Evolutionary conservation across 352 stramenopile genomes (phyloP).

Genomic region (Blastocystis sp.): DNA sequence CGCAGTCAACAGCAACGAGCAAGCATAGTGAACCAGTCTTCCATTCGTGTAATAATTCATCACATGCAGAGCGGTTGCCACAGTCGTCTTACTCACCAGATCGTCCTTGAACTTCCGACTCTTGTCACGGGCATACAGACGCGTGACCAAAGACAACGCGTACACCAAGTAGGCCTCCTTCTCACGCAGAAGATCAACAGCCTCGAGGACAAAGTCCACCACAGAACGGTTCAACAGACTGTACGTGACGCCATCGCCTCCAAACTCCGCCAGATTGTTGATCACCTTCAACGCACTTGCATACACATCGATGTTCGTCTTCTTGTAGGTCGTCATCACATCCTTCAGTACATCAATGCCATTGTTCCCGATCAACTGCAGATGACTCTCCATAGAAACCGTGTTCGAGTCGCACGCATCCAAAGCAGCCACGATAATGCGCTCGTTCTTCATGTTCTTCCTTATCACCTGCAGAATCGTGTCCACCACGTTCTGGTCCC

Average conservation of each 20-base stretch:
- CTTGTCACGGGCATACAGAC: not conserved
- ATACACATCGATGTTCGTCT: not conserved
- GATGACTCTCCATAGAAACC: not conserved
- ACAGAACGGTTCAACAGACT: not conserved
- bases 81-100: not conserved
- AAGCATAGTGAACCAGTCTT: not conserved
- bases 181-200: not conserved
- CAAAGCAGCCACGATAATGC: not conserved
- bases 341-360: not conserved
- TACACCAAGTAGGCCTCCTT: constrained; percentile 42
- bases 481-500: constrained; percentile 23
- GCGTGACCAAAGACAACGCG: not conserved
- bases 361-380: constrained; percentile 14
- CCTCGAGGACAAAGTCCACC: not conserved
- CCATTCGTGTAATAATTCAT: not conserved
- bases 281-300: constrained; percentile 14
- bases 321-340: constrained; percentile 24
- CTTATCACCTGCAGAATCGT: not conserved
- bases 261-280: constrained; percentile 3
- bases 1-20: constrained; percentile 7
- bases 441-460: constrained; percentile 10
- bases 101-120: not conserved
- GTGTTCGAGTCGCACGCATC: not conserved
- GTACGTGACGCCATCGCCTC: not conserved
- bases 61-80: not conserved